Percentiles rank a stretch among this genome's conserved stretches.
Evolutionary conservation across 306 rosid species (phyloP).

Genomic region (Fragaria nilgerrensis): DNA sequence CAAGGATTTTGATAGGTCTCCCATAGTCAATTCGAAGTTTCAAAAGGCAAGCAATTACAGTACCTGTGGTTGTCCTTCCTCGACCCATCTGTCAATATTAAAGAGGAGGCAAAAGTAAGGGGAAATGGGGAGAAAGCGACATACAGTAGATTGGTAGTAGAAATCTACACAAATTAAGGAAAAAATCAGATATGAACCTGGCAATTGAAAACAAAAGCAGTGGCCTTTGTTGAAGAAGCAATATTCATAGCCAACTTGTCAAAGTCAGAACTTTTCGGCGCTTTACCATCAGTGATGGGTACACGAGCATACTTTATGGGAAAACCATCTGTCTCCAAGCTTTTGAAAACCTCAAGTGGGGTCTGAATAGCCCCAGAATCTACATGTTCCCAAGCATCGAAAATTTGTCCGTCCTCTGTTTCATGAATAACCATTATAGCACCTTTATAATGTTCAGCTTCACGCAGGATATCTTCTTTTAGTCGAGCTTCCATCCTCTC

Average conservation of each 20-base stretch:
- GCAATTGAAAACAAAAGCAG: slow-evolving; percentile 89
- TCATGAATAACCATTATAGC: slow-evolving; percentile 95
- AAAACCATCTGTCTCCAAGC: slow-evolving; percentile 71
- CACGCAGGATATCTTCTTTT: slow-evolving; percentile 80
- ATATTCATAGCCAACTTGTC: slow-evolving; percentile 70
- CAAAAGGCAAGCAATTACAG: slow-evolving; percentile 88
- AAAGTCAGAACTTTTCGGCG: slow-evolving; percentile 87
- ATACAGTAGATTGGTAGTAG: not conserved
- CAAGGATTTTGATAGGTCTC: slow-evolving; percentile 70
- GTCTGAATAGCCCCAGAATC: slow-evolving; percentile 67
- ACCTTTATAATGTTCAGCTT: slow-evolving; percentile 70
- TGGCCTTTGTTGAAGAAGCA: slow-evolving; percentile 68
- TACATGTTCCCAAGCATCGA: slow-evolving; percentile 85
- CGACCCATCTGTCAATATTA: slow-evolving; percentile 69
- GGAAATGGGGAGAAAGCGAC: slow-evolving; percentile 2
- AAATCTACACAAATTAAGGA: not conserved
- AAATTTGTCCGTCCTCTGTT: slow-evolving; percentile 75
- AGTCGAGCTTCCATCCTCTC: slow-evolving; percentile 93
- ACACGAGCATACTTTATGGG: slow-evolving; percentile 91
- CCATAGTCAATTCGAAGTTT: slow-evolving; percentile 82
- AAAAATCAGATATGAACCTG: slow-evolving; percentile 51
- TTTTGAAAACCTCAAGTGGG: slow-evolving; percentile 82
- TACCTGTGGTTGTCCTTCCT: slow-evolving; percentile 95
- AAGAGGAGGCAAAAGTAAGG: slow-evolving; percentile 7
- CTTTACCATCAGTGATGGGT: slow-evolving; percentile 93